Evolutionary conservation across 2,329 filamentous ascomycete genomes (phyloP).

Genomic region (Pestalotiopsis sp.): DNA sequence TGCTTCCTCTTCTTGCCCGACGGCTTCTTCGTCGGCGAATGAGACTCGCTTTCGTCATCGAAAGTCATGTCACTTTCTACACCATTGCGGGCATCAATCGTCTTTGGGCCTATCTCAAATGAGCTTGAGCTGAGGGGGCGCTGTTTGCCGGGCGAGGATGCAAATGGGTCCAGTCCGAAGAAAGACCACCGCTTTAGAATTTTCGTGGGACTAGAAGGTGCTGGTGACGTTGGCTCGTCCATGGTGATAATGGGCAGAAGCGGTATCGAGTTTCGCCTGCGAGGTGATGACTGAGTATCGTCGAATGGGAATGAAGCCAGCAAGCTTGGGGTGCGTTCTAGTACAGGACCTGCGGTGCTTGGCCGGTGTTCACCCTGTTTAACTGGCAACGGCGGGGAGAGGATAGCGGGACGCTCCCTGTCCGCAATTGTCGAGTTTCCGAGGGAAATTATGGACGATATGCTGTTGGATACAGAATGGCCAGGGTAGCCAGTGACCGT

Average conservation of each 20-base stretch:
- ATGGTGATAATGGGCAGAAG: constrained; percentile 48
- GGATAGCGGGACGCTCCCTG: constrained; percentile 38
- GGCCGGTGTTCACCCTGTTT: constrained; percentile 57
- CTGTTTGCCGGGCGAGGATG: constrained; percentile 48
- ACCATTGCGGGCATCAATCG: constrained; percentile 16
- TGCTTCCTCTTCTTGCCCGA: constrained; percentile 55
- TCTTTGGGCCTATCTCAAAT: constrained; percentile 38
- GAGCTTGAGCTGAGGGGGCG: constrained; percentile 52
- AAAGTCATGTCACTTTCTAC: constrained; percentile 22
- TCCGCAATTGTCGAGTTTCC: constrained; percentile 47
- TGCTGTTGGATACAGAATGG: constrained; percentile 77
- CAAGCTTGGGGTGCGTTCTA: constrained; percentile 53
- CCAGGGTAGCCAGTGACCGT: constrained; percentile 70
- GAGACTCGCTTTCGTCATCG: constrained; percentile 27
- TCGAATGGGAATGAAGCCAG: constrained; percentile 28
- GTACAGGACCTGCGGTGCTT: constrained; percentile 71
- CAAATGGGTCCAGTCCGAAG: constrained; percentile 61
- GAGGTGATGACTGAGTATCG: constrained; percentile 39
- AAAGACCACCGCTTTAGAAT: constrained; percentile 64
- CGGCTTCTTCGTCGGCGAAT: constrained; percentile 31
- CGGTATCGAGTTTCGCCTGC: constrained; percentile 63
- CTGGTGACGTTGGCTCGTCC: constrained; percentile 32
- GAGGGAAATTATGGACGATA: constrained; percentile 74
- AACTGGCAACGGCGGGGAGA: constrained; percentile 43
- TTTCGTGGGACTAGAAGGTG: constrained; percentile 52